A percentile compares a stretch with the other conserved stretches of the same genome.
Conservation (phyloP, 306 rosid genomes). For the Casuarina equisetifolia region DNA sequence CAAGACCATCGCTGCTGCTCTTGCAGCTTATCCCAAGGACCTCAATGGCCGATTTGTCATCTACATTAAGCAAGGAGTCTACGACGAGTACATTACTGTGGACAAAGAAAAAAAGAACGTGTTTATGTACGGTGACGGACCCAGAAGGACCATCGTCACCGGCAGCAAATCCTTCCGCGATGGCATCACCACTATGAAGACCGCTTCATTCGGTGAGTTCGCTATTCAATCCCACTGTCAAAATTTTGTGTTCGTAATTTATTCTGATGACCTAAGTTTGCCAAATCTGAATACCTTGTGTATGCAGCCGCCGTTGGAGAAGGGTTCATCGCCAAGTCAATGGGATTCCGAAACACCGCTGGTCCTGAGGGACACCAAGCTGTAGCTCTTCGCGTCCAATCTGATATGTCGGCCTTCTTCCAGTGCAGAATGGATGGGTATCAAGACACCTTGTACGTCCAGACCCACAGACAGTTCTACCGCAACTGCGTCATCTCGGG, state of each 20-base stretch:
- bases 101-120: slow-evolving; percentile 26
- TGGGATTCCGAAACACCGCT: slow-evolving; percentile 66
- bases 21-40: slow-evolving; percentile 45
- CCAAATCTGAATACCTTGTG: background rate
- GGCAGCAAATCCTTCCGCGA: slow-evolving; percentile 36
- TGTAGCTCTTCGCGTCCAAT: slow-evolving; percentile 70
- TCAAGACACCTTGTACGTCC: slow-evolving; percentile 70
- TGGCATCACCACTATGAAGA: slow-evolving; percentile 43
- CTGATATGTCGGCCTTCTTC: slow-evolving; percentile 49
- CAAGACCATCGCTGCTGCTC: slow-evolving; percentile 47
- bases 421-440: slow-evolving; percentile 59
- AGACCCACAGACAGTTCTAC: slow-evolving; percentile 63
- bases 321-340: slow-evolving; percentile 47
- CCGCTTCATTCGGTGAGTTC: slow-evolving; percentile 54
- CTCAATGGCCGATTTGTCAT: slow-evolving; percentile 45
- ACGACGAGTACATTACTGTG: slow-evolving; percentile 48
- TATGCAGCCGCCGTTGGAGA: slow-evolving; percentile 40
- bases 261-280: background rate
- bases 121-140: slow-evolving; percentile 73
- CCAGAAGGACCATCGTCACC: slow-evolving; percentile 48
- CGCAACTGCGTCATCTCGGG: slow-evolving; percentile 79
- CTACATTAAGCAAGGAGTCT: slow-evolving; percentile 66
- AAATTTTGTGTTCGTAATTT: background rate
- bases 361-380: slow-evolving; percentile 72
- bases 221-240: background rate